Conservation (phyloP, 257 asterid genomes). For the Primulina eburnea region DNA sequence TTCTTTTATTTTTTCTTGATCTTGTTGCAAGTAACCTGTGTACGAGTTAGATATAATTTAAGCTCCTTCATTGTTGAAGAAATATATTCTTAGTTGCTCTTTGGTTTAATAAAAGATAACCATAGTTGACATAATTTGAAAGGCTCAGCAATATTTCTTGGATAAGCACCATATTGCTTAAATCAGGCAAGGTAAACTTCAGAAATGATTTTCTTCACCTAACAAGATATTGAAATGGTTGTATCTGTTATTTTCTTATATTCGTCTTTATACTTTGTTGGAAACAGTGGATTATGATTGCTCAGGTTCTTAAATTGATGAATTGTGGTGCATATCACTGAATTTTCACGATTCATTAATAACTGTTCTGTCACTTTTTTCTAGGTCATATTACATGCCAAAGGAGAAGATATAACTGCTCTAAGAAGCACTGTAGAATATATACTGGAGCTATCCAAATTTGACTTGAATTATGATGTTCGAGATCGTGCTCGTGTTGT, state of each 20-base stretch:
- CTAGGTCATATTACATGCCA: constrained; percentile 68
- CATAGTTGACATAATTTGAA: not conserved
- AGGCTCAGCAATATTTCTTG: not conserved
- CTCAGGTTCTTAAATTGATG: constrained; percentile 13
- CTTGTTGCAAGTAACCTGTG: constrained; percentile 2
- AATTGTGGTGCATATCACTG: constrained; percentile 10
- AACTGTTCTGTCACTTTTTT: constrained; percentile 23
- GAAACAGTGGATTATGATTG: constrained; percentile 16
- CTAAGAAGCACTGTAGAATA: constrained; percentile 46
- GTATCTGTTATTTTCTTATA: constrained; percentile 12
- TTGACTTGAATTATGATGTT: constrained; percentile 80
- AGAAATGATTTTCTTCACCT: not conserved
- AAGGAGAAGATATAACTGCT: constrained; percentile 47
- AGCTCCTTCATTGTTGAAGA: constrained; percentile 11
- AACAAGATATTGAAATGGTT: not conserved
- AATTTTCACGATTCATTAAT: constrained; percentile 19
- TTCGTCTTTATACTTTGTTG: constrained; percentile 19
- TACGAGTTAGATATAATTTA: constrained; percentile 15
- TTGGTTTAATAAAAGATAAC: not conserved
- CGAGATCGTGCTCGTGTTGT: constrained; percentile 88
- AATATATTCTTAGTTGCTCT: constrained; percentile 13
- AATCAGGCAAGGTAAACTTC: not conserved
- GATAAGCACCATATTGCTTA: not conserved
- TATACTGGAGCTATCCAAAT: constrained; percentile 81
- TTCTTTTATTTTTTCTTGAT: constrained; percentile 12